Evolutionary conservation across 1,139 yeast genomes (phyloP), one percentile per base, ranked within the genome.

Genomic region (Sporopachydermia cereana): DNA sequence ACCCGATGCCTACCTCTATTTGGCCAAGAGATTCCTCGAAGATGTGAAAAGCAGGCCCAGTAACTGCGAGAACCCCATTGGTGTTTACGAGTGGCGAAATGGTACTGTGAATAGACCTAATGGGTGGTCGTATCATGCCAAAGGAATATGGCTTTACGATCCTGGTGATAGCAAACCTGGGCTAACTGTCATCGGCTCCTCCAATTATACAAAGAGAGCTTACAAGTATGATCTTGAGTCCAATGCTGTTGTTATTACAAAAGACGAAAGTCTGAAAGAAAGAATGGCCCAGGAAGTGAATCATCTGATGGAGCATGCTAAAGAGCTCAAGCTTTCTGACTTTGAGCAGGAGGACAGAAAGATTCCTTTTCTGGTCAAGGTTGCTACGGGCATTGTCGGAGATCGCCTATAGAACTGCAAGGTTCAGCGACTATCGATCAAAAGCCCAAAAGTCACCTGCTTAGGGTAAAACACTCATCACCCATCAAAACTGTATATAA

Each of bases 81-180:
- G 68, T 16, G 66, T 91, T 36, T 72, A 68, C 47, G 97, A 91
- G 61, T 93, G 98, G 98, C 76, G 76, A 57, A 76, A 75, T 44
- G 98, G 98, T 1, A 66, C 77, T 1, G 95, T 88, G 5, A 86
- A 86, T 56, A 75, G 84, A 12, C 74, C 79, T 0, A 75, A 69
- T 29, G 97, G 98, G 1, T 91, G 98, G 98, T 85, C 96, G 0
- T 91, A 91, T 60, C 99, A 91, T 58, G 98, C 98, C n/a, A 91
- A 91, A 59, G 99, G 99, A 0, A 67, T 88, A 16, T 91, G 98
- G 98, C 65, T 85, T 1, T 71, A 78, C 4, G 73, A 74, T 4
- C 84, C 88, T 0, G 53, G 66, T 4, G 80, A 76, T 47, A 53
- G 55, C 0, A 57, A 64, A 24, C 96, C 96, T 2, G 71, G 81